A percentile compares a stretch with the other conserved stretches of the same genome.
phyloP scores from a whole-genome alignment of 345 rosid species.

The Corchorus olitorius region DNA sequence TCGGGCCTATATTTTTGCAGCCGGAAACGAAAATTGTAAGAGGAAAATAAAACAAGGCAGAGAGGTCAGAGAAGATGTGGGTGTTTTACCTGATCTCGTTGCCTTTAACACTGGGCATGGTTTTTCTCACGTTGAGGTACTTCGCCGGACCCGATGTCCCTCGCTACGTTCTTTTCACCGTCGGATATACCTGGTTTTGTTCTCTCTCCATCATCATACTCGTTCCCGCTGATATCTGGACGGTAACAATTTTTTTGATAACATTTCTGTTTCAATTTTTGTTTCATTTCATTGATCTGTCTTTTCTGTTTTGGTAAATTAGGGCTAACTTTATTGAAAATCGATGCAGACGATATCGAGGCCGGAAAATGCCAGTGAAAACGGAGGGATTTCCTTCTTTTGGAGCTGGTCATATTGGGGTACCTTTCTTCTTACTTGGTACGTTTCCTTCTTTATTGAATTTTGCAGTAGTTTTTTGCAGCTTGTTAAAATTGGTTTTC shows the following conservation, averaged over 20 bases:
- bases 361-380: slow-evolving; percentile 48
- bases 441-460: slow-evolving; percentile 24
- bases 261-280: background rate
- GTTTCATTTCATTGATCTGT: background rate
- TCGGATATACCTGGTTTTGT: slow-evolving; percentile 97
- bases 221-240: slow-evolving; percentile 87
- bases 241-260: slow-evolving; percentile 41
- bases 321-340: slow-evolving; percentile 6
- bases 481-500: background rate
- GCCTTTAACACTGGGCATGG: slow-evolving; percentile 96
- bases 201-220: slow-evolving; percentile 94
- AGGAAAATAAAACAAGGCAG: background rate
- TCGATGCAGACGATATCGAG: slow-evolving; percentile 51
- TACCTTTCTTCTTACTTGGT: slow-evolving; percentile 98
- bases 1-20: background rate
- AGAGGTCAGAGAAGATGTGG: slow-evolving; percentile 64
- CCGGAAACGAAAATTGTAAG: background rate
- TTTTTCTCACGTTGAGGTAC: slow-evolving; percentile 70
- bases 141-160: slow-evolving; percentile 97
- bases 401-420: slow-evolving; percentile 99
- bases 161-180: slow-evolving; percentile 88
- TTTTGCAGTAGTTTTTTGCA: background rate
- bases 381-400: slow-evolving; percentile 72
- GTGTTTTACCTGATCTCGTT: slow-evolving; percentile 96
- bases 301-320: background rate